phyloP scores from a whole-genome alignment of 2,329 filamentous ascomycete species.

The Coniochaeta ligniaria region DNA sequence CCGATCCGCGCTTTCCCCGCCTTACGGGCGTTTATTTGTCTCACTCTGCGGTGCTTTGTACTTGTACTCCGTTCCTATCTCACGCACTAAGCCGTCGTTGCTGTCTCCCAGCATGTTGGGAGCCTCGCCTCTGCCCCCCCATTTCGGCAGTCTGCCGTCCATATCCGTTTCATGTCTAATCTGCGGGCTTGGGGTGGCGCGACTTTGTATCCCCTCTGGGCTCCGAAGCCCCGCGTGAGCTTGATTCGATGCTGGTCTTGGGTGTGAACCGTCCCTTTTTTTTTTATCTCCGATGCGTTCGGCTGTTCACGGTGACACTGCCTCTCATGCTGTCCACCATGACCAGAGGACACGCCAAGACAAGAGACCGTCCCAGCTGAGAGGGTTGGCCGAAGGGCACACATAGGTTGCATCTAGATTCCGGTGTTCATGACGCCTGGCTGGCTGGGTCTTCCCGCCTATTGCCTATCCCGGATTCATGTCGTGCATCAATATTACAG shows the following conservation, averaged over 20 bases:
- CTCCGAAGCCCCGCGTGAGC: background rate
- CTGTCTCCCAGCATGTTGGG: background rate
- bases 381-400: background rate
- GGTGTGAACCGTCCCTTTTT: background rate
- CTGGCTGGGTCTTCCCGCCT: too few relatives aligned
- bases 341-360: background rate
- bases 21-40: background rate
- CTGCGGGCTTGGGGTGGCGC: too few relatives aligned
- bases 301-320: background rate
- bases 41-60: background rate
- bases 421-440: too few relatives aligned
- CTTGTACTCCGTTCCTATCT: background rate
- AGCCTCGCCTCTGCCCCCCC: background rate
- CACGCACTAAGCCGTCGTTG: background rate
- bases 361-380: background rate
- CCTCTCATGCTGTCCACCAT: background rate
- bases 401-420: background rate
- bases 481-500: background rate
- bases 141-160: background rate
- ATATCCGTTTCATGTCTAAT: background rate
- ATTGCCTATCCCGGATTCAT: too few relatives aligned
- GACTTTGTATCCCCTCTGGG: too few relatives aligned
- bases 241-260: background rate
- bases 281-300: background rate
- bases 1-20: background rate